These are phyloP conservation scores for Rhododendron kiyosumense DNA, from an alignment of 148 eudicot species.

Conservation along the genomic window DNA sequence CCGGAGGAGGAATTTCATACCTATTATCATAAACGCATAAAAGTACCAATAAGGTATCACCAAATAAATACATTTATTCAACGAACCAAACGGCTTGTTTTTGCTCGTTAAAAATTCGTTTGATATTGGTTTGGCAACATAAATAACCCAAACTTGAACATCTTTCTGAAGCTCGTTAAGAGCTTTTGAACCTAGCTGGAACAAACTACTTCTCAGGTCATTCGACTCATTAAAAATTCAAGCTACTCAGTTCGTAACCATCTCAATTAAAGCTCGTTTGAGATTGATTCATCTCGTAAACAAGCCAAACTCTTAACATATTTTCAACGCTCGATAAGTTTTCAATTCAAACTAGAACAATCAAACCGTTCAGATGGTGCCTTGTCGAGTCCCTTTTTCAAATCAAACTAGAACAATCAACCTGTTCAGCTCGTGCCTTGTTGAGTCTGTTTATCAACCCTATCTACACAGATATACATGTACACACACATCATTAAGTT, in stretches of 20 bases:
- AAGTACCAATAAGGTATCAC: background rate
- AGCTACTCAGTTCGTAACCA: background rate
- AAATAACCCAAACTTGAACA: background rate
- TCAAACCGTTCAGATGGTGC: background rate
- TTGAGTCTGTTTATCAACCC: too few species aligned
- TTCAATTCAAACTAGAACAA: background rate
- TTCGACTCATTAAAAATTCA: background rate
- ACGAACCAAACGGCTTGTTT: too few species aligned
- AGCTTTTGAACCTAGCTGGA: background rate
- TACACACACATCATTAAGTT: background rate
- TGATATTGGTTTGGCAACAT: background rate
- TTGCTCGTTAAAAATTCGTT: too few species aligned
- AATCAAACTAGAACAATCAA: background rate
- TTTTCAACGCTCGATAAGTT: background rate
- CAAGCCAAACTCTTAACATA: background rate
- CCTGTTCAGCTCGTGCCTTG: background rate
- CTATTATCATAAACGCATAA: slow-evolving; percentile 20
- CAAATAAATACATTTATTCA: background rate
- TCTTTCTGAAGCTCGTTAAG: background rate
- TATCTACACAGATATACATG: background rate
- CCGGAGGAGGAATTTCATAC: slow-evolving; percentile 50
- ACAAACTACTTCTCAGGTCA: background rate
- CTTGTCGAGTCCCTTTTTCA: background rate
- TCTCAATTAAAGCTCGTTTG: background rate
- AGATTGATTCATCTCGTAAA: background rate